Conservation (phyloP, 805 yeast genomes). For the Metschnikowia chrysomelidarum region DNA sequence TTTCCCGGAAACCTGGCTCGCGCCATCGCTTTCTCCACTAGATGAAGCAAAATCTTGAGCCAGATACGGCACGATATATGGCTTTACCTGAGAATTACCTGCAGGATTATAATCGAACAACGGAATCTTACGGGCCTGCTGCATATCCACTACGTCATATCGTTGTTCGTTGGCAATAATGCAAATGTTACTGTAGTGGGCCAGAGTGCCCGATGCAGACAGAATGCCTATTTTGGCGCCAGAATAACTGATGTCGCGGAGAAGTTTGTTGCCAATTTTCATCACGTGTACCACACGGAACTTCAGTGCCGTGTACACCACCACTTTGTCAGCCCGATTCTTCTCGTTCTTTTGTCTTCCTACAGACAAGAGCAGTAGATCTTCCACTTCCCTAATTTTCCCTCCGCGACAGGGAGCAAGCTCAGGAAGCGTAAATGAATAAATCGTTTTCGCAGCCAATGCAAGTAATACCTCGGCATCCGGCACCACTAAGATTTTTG, state of each 20-base stretch:
- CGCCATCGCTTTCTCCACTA: no score
- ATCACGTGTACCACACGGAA: slow-evolving; percentile 32
- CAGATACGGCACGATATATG: slow-evolving; percentile 14
- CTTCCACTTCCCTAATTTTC: slow-evolving; percentile 34
- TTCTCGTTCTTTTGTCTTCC: slow-evolving; percentile 12
- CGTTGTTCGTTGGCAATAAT: slow-evolving; percentile 31
- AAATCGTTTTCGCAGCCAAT: slow-evolving; percentile 25
- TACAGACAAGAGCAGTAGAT: slow-evolving; percentile 26
- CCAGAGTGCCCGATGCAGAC: slow-evolving; percentile 25
- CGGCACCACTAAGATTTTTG: slow-evolving; percentile 26
- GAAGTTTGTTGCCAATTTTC: slow-evolving; percentile 27
- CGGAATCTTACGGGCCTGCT: slow-evolving; percentile 32
- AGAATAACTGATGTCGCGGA: slow-evolving; percentile 33
- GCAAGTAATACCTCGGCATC: slow-evolving; percentile 27
- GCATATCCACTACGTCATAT: slow-evolving; percentile 39
- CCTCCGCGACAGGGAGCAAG: slow-evolving; percentile 37
- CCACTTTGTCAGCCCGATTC: slow-evolving; percentile 23
- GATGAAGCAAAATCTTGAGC: slow-evolving; percentile 16
- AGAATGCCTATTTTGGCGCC: slow-evolving; percentile 29
- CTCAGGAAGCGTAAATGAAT: slow-evolving; percentile 36
- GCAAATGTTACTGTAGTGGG: slow-evolving; percentile 30
- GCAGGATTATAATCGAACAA: slow-evolving; percentile 31
- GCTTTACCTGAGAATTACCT: slow-evolving; percentile 3
- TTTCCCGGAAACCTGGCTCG: no score
- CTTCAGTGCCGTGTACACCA: slow-evolving; percentile 30